Evolutionary conservation across 164 flowering plant species (phyloP).

Genomic region (Macadamia tetraphylla): DNA sequence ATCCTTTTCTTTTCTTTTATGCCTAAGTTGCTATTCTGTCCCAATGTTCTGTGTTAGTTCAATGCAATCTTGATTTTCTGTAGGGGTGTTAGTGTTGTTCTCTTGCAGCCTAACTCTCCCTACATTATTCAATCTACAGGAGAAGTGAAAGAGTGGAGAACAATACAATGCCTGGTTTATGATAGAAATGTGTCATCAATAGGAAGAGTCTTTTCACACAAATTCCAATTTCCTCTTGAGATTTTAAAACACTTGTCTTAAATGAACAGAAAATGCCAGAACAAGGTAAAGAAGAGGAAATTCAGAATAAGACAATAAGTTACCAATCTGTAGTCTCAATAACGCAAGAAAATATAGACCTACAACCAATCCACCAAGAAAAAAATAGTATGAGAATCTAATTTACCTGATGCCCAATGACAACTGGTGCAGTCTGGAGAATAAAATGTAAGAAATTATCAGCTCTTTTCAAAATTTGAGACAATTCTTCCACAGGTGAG

Average conservation of each 20-base stretch:
- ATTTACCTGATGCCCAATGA: slow-evolving; percentile 92
- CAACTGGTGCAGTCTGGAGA: slow-evolving; percentile 95
- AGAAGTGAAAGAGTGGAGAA: too few species aligned
- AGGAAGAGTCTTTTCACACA: neutral
- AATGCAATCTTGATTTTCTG: too few species aligned
- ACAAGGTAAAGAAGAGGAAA: neutral
- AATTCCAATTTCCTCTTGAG: neutral
- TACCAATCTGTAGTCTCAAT: neutral
- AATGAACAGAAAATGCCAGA: neutral
- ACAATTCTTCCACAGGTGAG: slow-evolving; percentile 88
- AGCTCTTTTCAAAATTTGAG: slow-evolving; percentile 84
- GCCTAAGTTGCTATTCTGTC: too few species aligned
- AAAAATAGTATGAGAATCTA: neutral
- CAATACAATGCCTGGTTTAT: neutral
- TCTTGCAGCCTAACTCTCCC: too few species aligned
- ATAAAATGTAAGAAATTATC: slow-evolving; percentile 93
- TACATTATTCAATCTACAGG: too few species aligned
- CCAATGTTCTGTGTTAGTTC: too few species aligned
- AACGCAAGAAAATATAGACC: neutral
- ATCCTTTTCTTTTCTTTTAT: too few species aligned
- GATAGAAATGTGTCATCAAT: neutral
- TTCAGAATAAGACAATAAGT: neutral
- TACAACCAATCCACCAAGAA: neutral
- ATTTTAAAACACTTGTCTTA: neutral
- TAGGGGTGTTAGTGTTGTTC: too few species aligned